These are phyloP conservation scores for Jamesozyma rosinii DNA, from an alignment of 805 yeast species.

Conservation along the genomic window DNA sequence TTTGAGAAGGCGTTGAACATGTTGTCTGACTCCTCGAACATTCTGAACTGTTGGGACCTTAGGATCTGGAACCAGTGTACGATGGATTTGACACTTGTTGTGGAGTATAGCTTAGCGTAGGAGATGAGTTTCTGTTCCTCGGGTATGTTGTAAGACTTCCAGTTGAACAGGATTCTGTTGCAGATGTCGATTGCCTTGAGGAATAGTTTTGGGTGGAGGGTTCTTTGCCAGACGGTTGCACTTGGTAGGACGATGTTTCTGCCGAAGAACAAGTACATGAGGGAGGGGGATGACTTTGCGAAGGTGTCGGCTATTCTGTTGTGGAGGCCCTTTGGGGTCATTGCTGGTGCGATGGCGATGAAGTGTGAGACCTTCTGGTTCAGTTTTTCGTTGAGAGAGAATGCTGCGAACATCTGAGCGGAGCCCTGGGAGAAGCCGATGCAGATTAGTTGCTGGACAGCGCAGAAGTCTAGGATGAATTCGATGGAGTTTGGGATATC, in stretches of 20 bases:
- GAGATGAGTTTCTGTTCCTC: slow-evolving; percentile 66
- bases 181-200: slow-evolving; percentile 56
- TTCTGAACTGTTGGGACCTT: slow-evolving; percentile 64
- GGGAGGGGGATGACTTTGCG: slow-evolving; percentile 64
- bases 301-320: slow-evolving; percentile 69
- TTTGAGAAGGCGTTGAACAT: slow-evolving; percentile 29
- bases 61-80: slow-evolving; percentile 97
- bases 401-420: slow-evolving; percentile 83
- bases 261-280: slow-evolving; percentile 67
- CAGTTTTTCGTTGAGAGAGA: slow-evolving; percentile 55
- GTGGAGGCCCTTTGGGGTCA: slow-evolving; percentile 79
- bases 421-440: slow-evolving; percentile 92
- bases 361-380: slow-evolving; percentile 48
- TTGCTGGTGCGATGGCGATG: slow-evolving; percentile 87
- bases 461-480: slow-evolving; percentile 51
- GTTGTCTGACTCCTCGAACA: slow-evolving; percentile 66
- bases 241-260: slow-evolving; percentile 63
- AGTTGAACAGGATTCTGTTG: slow-evolving; percentile 60
- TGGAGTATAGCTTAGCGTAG: slow-evolving; percentile 80
- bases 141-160: slow-evolving; percentile 68
- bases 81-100: slow-evolving; percentile 82
- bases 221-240: slow-evolving; percentile 66
- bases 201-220: slow-evolving; percentile 26
- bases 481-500: slow-evolving; percentile 82
- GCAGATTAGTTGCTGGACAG: slow-evolving; percentile 43